Evolutionary conservation across 345 rosid genomes (phyloP), one percentile per base, ranked within the genome.

Genomic region (Durio zibethinus): DNA sequence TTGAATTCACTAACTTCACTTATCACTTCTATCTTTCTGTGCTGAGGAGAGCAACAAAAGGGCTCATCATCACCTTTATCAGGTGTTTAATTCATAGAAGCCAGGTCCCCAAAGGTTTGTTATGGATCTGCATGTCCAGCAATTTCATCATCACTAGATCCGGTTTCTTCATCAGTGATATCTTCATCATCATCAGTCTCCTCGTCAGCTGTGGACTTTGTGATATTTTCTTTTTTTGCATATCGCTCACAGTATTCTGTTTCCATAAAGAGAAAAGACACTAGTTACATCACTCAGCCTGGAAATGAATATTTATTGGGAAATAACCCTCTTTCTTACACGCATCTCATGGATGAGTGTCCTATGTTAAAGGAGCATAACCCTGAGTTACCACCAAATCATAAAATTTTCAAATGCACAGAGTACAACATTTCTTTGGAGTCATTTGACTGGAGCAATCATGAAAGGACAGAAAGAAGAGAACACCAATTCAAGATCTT

Each of bases 101-200:
- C 61, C 48, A 52, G 72, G 31, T 47, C 43, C n/a, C 62, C 63
- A 62, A 45, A 61, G 14, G 2, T 5, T 66, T 52, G 48, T 77
- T 77, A 90, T 12, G 90, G 91, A 68, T 89, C 92, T 48, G 80
- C 92, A 79, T 83, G 88, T 56, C 94, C 91, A 1, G 89, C 89
- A 71, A 89, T 84, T 47, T 90, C 94, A 43, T 90, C 87, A 4
- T 87, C 92, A 27, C 90, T 84, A 2, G 88, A 89, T 73, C 73
- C 83, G 16, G 76, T 79, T 72, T 69, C 88, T 59, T 80, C 86
- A n/a, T 85, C 89, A 25, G 79, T 89, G 68, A 85, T 68, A 43
- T 90, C 94, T 69, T 88, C 93, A 47, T 85, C 93, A 42, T 85
- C 90, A 0, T 67, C 87, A 0, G 86, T 80, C 35, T 72, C 84